phyloP scores from a whole-genome alignment of 176 grass and related monocot species.

The Zea luxurians region DNA sequence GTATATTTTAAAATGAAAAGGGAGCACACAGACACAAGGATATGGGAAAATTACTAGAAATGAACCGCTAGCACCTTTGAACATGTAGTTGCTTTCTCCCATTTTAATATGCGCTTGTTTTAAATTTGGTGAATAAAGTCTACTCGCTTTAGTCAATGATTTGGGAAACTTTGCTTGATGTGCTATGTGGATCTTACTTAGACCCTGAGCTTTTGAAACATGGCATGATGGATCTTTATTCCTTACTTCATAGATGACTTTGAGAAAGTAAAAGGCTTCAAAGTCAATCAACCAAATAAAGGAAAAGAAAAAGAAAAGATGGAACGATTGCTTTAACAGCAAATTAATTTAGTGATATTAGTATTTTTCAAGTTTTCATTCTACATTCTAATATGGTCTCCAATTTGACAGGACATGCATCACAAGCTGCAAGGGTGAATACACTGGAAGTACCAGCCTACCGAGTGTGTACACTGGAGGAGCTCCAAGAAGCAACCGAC shows the following conservation, averaged over 20 bases:
- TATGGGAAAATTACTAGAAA: conserved; percentile 10
- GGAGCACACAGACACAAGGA: neutral
- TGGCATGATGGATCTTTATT: conserved; percentile 37
- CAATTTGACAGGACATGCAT: conserved; percentile 59
- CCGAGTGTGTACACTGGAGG: conserved; percentile 58
- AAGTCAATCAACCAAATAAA: conserved; percentile 32
- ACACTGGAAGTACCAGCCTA: conserved; percentile 56
- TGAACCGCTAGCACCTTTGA: neutral
- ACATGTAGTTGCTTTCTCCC: conserved; percentile 12
- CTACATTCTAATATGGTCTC: neutral
- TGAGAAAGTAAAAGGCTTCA: conserved; percentile 36
- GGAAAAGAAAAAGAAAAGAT: neutral
- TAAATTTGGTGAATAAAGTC: conserved; percentile 19
- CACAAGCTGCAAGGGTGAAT: conserved; percentile 60
- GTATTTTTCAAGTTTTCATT: neutral
- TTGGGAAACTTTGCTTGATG: conserved; percentile 12
- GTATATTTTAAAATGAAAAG: conserved; percentile 22
- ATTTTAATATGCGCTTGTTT: neutral
- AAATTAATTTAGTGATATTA: neutral
- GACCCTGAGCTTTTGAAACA: conserved; percentile 30
- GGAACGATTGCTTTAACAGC: neutral
- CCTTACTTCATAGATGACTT: conserved; percentile 34
- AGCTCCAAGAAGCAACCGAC: conserved; percentile 75
- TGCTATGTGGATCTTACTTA: conserved; percentile 31
- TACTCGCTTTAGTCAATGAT: conserved; percentile 34